Base-by-base conservation (phyloP, 139 green algal species). In the Haematococcus sp. region DNA sequence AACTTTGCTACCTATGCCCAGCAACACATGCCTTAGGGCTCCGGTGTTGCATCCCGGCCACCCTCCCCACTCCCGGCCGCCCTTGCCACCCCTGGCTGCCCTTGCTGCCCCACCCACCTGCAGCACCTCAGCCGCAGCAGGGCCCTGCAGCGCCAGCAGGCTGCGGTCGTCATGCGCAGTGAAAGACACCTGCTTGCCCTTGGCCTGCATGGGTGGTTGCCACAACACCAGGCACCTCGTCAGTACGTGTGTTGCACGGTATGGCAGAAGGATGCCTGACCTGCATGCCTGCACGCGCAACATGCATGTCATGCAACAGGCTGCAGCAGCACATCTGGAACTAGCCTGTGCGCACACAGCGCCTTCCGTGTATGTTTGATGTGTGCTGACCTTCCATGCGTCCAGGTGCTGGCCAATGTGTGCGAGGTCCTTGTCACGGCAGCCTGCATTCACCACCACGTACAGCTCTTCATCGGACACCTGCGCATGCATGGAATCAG, bases 371-470 rank as follows among this genome's bases (percentile, higher is more conserved):
- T n/a, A n/a, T n/a, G n/a, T n/a, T n/a, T n/a, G n/a, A n/a, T n/a
- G n/a, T n/a, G n/a, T 56, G 40, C 40, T 49, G 7, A 68, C 64
- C 64, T 71, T 71, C 23, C 23, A 91, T 20, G 77, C 83, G 13
- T 75, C 69, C 61, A 97, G 76, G 75, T 98, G 91, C 70, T 90
- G 86, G 34, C 83, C 76, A 25, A 98, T 86, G 86, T 98, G 95
- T 35, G 82, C 87, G 67, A 99, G 75, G 83, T 99, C 96, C 85
- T 98, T 98, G 2, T 98, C 94, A 22, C 90, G 52, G 89, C 95
- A 98, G 22, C 95, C 96, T 19, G 95, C 96, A 77, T 99, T 99
- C 34, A 98, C 83, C 19, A 99, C 96, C 33, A 98, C 73, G 82
- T 98, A 99, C n/a, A 98, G 76, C 35, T 98, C 84, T 28, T 90